Percentiles rank a stretch among this genome's conserved stretches.
These are phyloP conservation scores for Cicer arietinum DNA, from an alignment of 306 rosid genomes.

Conservation along the genomic window DNA sequence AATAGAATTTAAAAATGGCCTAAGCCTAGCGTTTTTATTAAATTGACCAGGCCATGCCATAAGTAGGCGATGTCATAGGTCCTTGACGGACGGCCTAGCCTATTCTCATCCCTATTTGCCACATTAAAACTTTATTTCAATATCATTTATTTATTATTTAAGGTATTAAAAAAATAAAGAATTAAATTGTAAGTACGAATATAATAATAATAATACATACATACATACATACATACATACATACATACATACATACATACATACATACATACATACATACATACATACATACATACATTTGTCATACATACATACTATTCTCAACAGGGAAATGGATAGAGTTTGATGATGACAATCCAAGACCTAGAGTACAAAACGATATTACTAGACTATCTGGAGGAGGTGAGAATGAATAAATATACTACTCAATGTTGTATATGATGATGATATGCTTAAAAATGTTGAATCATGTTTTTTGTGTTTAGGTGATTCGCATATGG, in stretches of 20 bases:
- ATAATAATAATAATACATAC: no score
- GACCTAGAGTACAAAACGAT: constrained; percentile 72
- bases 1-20: no score
- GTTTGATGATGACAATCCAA: constrained; percentile 87
- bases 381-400: constrained; percentile 96
- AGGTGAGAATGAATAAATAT: constrained; percentile 57
- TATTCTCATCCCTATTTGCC: no score
- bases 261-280: not conserved
- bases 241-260: not conserved
- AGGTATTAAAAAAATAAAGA: no score
- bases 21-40: no score
- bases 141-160: no score
- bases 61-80: no score
- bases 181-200: no score
- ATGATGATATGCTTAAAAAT: not conserved
- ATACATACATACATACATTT: not conserved
- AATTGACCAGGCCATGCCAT: no score
- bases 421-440: constrained; percentile 20
- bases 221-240: not conserved
- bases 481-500: constrained; percentile 99
- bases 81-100: no score
- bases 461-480: not conserved
- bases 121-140: no score
- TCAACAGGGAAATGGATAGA: constrained; percentile 92
- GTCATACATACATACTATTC: constrained; percentile 25